Base-by-base conservation (phyloP, 345 rosid species). In the Ailanthus altissimus region DNA sequence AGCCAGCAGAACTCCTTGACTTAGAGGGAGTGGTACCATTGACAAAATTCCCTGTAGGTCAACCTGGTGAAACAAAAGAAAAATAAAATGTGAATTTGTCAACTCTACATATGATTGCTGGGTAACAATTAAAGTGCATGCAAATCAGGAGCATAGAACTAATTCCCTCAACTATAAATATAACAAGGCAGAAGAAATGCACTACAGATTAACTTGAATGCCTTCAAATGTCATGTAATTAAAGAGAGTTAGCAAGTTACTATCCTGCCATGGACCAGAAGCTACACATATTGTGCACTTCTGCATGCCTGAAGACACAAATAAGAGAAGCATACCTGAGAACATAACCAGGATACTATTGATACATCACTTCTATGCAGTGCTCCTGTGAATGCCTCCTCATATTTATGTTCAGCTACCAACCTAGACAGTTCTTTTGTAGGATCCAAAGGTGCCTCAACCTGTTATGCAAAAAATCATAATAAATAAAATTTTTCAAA, bases 261-360 rank as follows among this genome's bases (percentile, higher is more conserved):
- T 7, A 11, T 36, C 67, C 67, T 20, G 45, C 38, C 28, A 4
- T 8, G 73, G 64, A 76, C 21, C 20, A 62, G 12, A 50, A 46
- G 51, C 57, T 42, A 54, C 28, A 16, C 12, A 15, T 18, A 62
- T 62, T 62, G 45, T 43, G 15, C 7, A 38, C 46, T 38, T 36
- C 46, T 8, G 54, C 8, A 25, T 45, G 54, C 14, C 28, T 8
- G 40, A 49, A 8, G 3, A 20, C 54, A 23, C 10, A 61, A 61
- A 25, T 18, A 21, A 74, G 13, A 61, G 64, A 11, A 51, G 14
- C 66, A 64, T 78, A 89, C 94, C 97, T 87, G 91, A 77, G 85
- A 81, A 59, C 97, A 91, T 78, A 91, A 75, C 97, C 97, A 90
- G 53, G 97, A 91, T 20, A 90, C 97, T 5, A 90, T 82, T 2